phyloP scores from a whole-genome alignment of 768 basidiomycete genomes.

The Mycena rosella region DNA sequence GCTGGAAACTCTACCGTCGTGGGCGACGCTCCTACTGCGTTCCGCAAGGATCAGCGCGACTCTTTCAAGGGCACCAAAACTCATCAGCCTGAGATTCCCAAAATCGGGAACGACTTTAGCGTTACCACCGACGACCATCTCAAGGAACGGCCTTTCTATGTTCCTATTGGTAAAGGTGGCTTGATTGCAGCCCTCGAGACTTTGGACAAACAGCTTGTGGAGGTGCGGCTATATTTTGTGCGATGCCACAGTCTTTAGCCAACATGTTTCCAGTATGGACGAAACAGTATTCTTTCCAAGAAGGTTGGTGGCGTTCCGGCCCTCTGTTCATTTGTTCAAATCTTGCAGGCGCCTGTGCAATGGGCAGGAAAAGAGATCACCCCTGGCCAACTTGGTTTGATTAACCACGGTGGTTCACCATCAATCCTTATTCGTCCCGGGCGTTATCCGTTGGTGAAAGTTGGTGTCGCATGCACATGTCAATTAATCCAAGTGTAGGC shows the following conservation, averaged over 20 bases:
- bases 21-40: constrained; percentile 15
- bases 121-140: constrained; percentile 62
- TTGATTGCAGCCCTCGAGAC: constrained; percentile 73
- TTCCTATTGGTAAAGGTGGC: constrained; percentile 59
- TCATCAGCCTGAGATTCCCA: constrained; percentile 11
- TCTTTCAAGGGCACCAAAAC: constrained; percentile 25
- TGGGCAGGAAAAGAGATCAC: constrained; percentile 81
- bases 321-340: neutral
- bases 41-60: constrained; percentile 31
- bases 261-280: constrained; percentile 61
- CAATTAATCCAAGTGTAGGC: constrained; percentile 2
- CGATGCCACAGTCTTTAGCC: constrained; percentile 4
- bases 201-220: constrained; percentile 71
- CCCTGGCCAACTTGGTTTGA: constrained; percentile 79
- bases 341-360: constrained; percentile 63
- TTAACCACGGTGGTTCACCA: constrained; percentile 86
- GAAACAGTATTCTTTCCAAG: constrained; percentile 69
- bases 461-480: too few relatives aligned
- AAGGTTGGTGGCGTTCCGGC: constrained; percentile 54
- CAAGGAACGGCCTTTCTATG: constrained; percentile 77
- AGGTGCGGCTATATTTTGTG: constrained; percentile 51
- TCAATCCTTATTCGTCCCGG: constrained; percentile 81
- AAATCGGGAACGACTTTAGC: constrained; percentile 21
- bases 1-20: constrained; percentile 35
- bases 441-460: neutral